Evolutionary conservation across 306 rosid species (phyloP).

Genomic region (Sophora flavescens): DNA sequence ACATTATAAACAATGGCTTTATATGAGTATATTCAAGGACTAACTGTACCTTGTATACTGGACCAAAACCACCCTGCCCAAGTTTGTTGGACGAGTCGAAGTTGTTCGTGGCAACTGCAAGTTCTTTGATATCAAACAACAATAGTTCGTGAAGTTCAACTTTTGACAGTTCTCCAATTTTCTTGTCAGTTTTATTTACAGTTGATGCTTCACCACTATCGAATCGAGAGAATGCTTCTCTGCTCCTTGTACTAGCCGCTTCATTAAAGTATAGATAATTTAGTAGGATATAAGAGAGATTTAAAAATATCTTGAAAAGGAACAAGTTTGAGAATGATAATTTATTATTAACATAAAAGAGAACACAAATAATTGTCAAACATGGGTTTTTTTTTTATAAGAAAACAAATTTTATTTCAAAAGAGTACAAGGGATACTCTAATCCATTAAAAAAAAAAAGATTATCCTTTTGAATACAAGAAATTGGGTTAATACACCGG

Average conservation of each 20-base stretch:
- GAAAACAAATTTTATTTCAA: too few relatives aligned
- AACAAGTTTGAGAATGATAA: neutral
- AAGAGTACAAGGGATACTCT: too few relatives aligned
- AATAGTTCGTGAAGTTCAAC: neutral
- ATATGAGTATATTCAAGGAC: neutral
- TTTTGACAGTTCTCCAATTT: neutral
- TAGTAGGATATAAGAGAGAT: neutral
- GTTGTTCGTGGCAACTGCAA: neutral
- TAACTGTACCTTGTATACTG: neutral
- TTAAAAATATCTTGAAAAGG: neutral
- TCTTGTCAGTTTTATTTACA: neutral
- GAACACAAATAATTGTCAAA: neutral
- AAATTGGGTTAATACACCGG: too few relatives aligned
- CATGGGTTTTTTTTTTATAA: too few relatives aligned
- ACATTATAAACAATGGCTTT: neutral
- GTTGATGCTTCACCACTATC: neutral
- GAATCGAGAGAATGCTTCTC: neutral
- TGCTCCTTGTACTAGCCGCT: neutral
- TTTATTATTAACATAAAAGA: neutral
- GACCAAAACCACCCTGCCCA: slow-evolving; percentile 14
- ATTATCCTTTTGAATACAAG: too few relatives aligned
- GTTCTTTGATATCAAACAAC: neutral
- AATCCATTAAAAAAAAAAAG: too few relatives aligned
- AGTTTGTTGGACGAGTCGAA: neutral
- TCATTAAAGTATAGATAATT: neutral